Evolutionary conservation across 2,329 filamentous ascomycete genomes (phyloP).

Genomic region (Beauveria caledonica): DNA sequence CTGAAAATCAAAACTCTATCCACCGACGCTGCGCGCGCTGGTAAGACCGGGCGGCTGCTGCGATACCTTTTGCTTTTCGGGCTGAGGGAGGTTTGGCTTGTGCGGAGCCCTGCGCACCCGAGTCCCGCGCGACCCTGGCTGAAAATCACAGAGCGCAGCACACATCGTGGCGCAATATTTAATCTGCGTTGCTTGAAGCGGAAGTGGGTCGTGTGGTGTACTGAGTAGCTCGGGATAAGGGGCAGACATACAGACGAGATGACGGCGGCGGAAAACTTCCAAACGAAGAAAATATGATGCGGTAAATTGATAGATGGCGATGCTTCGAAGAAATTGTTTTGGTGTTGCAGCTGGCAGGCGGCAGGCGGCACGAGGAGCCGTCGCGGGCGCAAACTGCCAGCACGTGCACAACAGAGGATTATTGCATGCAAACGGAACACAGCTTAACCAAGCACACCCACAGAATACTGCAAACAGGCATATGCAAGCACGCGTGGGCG

Average conservation of each 20-base stretch:
- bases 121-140: not conserved
- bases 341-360: not conserved
- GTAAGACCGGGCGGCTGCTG: not conserved
- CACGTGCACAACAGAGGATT: not conserved
- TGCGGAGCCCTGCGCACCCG: not conserved
- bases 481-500: not conserved
- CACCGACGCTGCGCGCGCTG: not conserved
- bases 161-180: not conserved
- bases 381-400: not conserved
- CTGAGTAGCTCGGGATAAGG: constrained; percentile 3
- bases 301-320: not conserved
- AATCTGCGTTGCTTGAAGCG: constrained; percentile 4
- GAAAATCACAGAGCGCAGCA: not conserved
- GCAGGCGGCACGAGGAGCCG: not conserved
- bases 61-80: not conserved
- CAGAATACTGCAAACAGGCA: not conserved
- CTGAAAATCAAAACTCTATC: not conserved
- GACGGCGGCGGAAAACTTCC: not conserved
- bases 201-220: constrained; percentile 11
- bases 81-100: not conserved
- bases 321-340: not conserved
- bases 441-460: not conserved
- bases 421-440: not conserved
- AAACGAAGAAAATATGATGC: not conserved
- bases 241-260: not conserved